Evolutionary conservation across 331 rosid genomes (phyloP).

Genomic region (Prunus yedoensis): DNA sequence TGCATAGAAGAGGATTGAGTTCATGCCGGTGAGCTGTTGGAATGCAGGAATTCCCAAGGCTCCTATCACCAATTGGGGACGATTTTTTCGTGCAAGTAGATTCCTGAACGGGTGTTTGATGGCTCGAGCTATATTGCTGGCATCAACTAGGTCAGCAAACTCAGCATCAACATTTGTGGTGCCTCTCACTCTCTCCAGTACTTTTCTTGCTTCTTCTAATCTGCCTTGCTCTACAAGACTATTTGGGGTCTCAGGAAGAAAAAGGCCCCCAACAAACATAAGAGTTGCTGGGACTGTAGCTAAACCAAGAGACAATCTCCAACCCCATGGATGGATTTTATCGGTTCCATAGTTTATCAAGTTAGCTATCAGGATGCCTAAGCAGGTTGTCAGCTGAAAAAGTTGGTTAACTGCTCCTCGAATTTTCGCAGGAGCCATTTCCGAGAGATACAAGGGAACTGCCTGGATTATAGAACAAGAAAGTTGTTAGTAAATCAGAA

Average conservation of each 20-base stretch:
- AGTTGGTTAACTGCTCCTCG: conserved; percentile 92
- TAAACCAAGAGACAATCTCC: conserved; percentile 92
- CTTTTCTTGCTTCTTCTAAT: conserved; percentile 60
- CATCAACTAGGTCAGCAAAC: conserved; percentile 77
- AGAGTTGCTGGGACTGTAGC: conserved; percentile 79
- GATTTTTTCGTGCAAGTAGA: conserved; percentile 65
- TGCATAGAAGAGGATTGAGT: conserved; percentile 94
- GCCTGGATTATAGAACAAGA: conserved; percentile 52
- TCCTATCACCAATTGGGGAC: conserved; percentile 81
- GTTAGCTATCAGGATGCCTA: conserved; percentile 77
- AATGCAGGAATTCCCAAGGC: conserved; percentile 93
- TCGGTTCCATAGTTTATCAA: conserved; percentile 76
- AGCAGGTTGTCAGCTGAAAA: conserved; percentile 88
- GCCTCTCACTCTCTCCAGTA: conserved; percentile 81
- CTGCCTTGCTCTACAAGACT: conserved; percentile 91
- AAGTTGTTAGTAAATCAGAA: conserved; percentile 3
- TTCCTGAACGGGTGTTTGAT: conserved; percentile 63
- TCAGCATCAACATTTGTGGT: conserved; percentile 82
- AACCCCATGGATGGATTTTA: conserved; percentile 86
- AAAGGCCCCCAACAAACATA: conserved; percentile 80
- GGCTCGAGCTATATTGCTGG: conserved; percentile 67
- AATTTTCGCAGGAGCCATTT: conserved; percentile 87
- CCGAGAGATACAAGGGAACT: conserved; percentile 88
- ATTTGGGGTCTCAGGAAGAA: conserved; percentile 95
- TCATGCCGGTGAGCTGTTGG: conserved; percentile 94